These are phyloP conservation scores for Bisporella sp. DNA, from an alignment of 2,329 filamentous ascomycete genomes.

Conservation along the genomic window DNA sequence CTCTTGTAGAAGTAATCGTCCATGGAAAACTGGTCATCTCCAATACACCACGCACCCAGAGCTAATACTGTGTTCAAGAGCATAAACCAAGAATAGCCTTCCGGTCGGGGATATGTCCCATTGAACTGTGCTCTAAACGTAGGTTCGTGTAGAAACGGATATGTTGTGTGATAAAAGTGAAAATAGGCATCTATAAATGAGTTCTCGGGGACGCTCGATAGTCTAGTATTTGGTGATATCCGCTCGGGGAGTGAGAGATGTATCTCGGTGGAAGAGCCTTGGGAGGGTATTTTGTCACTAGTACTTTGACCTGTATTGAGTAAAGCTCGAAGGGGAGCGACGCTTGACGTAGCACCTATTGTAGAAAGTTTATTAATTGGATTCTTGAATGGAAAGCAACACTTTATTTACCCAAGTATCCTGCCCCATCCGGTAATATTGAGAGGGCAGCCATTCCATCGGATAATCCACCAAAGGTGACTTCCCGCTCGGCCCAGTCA, in stretches of 20 bases:
- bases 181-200: constrained; percentile 33
- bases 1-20: constrained; percentile 1
- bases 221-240: no score
- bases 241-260: no score
- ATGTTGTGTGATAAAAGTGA: constrained; percentile 34
- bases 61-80: constrained; percentile 11
- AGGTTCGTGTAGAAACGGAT: constrained; percentile 38
- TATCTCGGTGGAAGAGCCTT: no score
- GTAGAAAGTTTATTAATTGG: background rate
- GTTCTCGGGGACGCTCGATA: no score
- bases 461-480: constrained; percentile 6
- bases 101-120: constrained; percentile 7
- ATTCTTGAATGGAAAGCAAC: background rate
- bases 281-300: no score
- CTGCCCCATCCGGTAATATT: constrained; percentile 29
- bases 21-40: no score
- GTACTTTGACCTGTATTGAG: no score
- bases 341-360: constrained; percentile 13
- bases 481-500: constrained; percentile 12
- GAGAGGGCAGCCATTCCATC: constrained; percentile 32
- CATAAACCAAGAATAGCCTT: constrained; percentile 10
- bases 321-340: background rate
- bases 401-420: constrained; percentile 22
- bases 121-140: constrained; percentile 31
- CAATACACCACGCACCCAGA: constrained; percentile 6